Base-by-base conservation (phyloP, 768 basidiomycete species). In the Gloeopeniophorella convolvens region DNA sequence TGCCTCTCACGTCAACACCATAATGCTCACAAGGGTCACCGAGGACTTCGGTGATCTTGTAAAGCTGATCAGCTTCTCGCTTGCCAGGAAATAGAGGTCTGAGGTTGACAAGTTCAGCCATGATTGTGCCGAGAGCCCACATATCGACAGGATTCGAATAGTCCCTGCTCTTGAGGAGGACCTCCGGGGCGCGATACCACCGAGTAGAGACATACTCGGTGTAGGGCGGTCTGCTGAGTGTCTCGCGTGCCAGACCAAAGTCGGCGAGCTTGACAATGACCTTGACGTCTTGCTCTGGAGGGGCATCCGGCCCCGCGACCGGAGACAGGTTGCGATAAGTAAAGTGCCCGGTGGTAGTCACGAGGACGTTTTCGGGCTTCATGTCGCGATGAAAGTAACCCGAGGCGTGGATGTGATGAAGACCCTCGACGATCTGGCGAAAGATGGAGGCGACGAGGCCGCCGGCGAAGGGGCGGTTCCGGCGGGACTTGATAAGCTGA, bases 311-410 rank as follows among this genome's bases (percentile, higher is more conserved):
- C 47, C 76, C 72, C 15, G 82, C 79, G 43, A 77, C 62, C 10
- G 89, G 83, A n/a, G 82, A 82, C 26, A 90, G 76, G 9, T 89
- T 78, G 23, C 79, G 81, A 64, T 99, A 99, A 68, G 96, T 90
- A 58, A 87, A 85, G 44, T 95, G 77, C 16, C 96, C 96, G 12
- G 92, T 96, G 2, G 96, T 98, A 15, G 96, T 98, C 60, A 99
- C 96, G 44, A 99, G 81, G 7, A 98, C 85, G 62, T 99, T 99
- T 68, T 99, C 96, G 31, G 96, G 96, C 69, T 99, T 99, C 92
- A 99, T 96, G 67, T 99, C 96, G 42, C 96, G 89, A 69, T 99
- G 96, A 69, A 99, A 99, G 69, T 95, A 99, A 30, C 95, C 96
- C 26, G 83, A 74, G 12, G 74, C 66, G 68, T 99, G 96, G 58